These are phyloP conservation scores for Neonectria hederae DNA, from an alignment of 2,329 filamentous ascomycete species.

Conservation along the genomic window DNA sequence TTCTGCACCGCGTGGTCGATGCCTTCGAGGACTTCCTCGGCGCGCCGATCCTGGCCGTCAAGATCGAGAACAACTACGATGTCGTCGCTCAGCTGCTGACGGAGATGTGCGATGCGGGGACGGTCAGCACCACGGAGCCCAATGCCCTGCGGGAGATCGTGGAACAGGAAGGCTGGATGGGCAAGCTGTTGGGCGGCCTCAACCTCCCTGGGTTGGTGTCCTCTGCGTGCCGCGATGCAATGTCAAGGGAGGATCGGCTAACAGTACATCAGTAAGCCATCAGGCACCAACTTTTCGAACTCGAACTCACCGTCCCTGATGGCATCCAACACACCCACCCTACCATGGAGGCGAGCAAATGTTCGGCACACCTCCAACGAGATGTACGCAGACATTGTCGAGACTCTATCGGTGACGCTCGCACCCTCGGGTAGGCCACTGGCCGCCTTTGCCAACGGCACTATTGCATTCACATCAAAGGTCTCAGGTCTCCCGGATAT, in stretches of 20 bases:
- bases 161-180: slow-evolving; percentile 89
- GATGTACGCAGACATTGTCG: slow-evolving; percentile 94
- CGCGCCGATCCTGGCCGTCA: slow-evolving; percentile 82
- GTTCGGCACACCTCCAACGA: slow-evolving; percentile 97
- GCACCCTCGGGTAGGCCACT: slow-evolving; percentile 90
- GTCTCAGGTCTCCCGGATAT: slow-evolving; percentile 95
- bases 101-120: slow-evolving; percentile 96
- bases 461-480: slow-evolving; percentile 93
- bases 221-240: neutral
- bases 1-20: slow-evolving; percentile 92
- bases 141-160: slow-evolving; percentile 93
- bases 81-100: slow-evolving; percentile 90
- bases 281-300: slow-evolving; percentile 51
- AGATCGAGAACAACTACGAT: slow-evolving; percentile 92
- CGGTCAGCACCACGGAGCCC: slow-evolving; percentile 89
- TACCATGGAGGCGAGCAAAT: slow-evolving; percentile 92
- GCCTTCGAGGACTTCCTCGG: slow-evolving; percentile 94
- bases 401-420: slow-evolving; percentile 86
- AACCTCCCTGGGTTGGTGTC: slow-evolving; percentile 75
- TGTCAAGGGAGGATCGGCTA: slow-evolving; percentile 9
- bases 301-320: slow-evolving; percentile 53
- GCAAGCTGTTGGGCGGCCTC: slow-evolving; percentile 87
- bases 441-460: slow-evolving; percentile 87
- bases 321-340: slow-evolving; percentile 59
- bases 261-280: slow-evolving; percentile 50